Conservation (phyloP, 345 rosid genomes). For the Iberis pinnata region DNA sequence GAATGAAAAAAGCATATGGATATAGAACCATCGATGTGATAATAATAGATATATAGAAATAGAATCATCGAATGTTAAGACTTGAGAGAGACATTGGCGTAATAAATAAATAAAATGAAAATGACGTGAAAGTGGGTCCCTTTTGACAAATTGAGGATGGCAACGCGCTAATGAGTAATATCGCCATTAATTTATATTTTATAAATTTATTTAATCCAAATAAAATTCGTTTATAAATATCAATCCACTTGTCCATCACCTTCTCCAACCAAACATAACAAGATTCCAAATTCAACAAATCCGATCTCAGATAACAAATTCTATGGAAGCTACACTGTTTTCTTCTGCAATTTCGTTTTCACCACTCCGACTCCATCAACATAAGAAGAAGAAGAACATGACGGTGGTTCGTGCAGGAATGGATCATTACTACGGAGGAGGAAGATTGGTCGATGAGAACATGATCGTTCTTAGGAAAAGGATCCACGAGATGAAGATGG, state of each 20-base stretch:
- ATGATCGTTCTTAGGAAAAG: constrained; percentile 56
- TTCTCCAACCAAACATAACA: constrained; percentile 11
- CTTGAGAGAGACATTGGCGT: neutral
- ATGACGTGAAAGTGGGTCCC: constrained; percentile 16
- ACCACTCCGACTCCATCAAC: constrained; percentile 13
- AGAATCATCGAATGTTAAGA: neutral
- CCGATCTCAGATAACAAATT: neutral
- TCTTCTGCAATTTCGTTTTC: constrained; percentile 11
- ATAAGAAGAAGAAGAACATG: neutral
- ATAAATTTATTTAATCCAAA: neutral
- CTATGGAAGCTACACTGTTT: constrained; percentile 24
- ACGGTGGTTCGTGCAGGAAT: constrained; percentile 9
- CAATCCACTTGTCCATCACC: constrained; percentile 16
- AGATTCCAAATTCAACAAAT: neutral
- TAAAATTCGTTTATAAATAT: constrained; percentile 23
- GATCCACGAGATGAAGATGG: constrained; percentile 55
- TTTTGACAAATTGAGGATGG: neutral
- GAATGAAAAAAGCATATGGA: too few species aligned
- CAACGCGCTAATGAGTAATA: constrained; percentile 18
- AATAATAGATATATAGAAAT: neutral
- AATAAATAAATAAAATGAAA: too few species aligned
- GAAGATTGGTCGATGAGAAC: constrained; percentile 47
- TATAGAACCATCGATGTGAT: too few species aligned
- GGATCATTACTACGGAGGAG: constrained; percentile 27
- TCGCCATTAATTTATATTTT: neutral